Percentiles rank a stretch among this genome's conserved stretches.
phyloP scores from a whole-genome alignment of 106 monocot species.

The Gastrodia elata region DNA sequence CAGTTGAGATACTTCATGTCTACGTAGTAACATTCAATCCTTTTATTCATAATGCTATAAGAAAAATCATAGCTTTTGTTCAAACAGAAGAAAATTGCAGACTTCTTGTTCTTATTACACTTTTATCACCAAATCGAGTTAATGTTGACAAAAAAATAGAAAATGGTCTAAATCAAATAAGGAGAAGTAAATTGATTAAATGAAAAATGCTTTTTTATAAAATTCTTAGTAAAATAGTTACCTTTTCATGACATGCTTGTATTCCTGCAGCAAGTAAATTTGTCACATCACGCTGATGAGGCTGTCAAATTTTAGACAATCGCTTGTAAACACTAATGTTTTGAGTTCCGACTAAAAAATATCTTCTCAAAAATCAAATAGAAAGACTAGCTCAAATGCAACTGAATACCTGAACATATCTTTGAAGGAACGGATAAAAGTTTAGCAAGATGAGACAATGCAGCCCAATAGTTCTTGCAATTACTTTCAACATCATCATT shows the following conservation, averaged over 20 bases:
- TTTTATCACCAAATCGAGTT: neutral
- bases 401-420: constrained; percentile 75
- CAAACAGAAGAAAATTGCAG: neutral
- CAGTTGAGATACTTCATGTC: neutral
- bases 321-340: neutral
- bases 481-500: constrained; percentile 96
- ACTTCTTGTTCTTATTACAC: neutral
- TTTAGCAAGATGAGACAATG: constrained; percentile 72
- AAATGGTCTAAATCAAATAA: neutral
- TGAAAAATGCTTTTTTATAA: neutral
- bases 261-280: constrained; percentile 86
- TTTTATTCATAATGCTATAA: neutral
- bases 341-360: neutral
- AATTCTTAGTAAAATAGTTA: neutral
- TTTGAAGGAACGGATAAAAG: constrained; percentile 86
- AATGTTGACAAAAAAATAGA: neutral
- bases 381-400: neutral
- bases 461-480: constrained; percentile 75
- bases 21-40: neutral
- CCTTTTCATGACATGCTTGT: constrained; percentile 98
- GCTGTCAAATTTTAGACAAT: constrained; percentile 36
- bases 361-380: neutral
- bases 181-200: neutral
- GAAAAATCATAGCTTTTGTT: neutral
- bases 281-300: constrained; percentile 92